Evolutionary conservation across 371 early-diverging fungal species (phyloP).

Genomic region (Mortierella sp.): DNA sequence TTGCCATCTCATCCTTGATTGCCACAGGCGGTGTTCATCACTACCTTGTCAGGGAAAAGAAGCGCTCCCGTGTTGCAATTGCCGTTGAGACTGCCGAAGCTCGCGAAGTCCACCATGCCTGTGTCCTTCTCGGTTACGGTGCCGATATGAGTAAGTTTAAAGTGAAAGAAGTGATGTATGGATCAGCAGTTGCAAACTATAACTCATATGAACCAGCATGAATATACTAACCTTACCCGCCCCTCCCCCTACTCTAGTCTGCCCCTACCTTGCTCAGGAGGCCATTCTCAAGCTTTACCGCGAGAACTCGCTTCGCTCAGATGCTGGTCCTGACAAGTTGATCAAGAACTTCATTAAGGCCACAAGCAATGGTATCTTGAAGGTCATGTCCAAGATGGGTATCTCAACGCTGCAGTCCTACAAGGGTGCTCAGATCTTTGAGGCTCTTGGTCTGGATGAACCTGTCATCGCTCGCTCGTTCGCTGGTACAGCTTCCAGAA

Average conservation of each 20-base stretch:
- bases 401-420: constrained; percentile 97
- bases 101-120: constrained; percentile 96
- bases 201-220: background rate
- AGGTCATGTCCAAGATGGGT: constrained; percentile 99
- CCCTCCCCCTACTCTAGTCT: constrained; percentile 62
- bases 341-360: constrained; percentile 88
- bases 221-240: background rate
- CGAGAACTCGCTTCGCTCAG: constrained; percentile 75
- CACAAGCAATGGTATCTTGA: constrained; percentile 90
- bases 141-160: constrained; percentile 80
- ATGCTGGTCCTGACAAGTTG: constrained; percentile 64
- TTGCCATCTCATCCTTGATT: constrained; percentile 88
- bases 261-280: constrained; percentile 92
- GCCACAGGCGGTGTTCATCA: constrained; percentile 97
- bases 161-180: background rate
- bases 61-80: constrained; percentile 88
- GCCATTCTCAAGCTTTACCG: constrained; percentile 89
- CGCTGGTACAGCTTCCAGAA: constrained; percentile 93
- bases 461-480: constrained; percentile 92
- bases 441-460: constrained; percentile 92
- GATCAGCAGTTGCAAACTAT: no score
- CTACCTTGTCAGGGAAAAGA: constrained; percentile 87
- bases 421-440: constrained; percentile 98
- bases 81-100: constrained; percentile 95
- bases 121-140: constrained; percentile 96